phyloP scores from a whole-genome alignment of 768 basidiomycete genomes.

The Cubamyces lactineus region DNA sequence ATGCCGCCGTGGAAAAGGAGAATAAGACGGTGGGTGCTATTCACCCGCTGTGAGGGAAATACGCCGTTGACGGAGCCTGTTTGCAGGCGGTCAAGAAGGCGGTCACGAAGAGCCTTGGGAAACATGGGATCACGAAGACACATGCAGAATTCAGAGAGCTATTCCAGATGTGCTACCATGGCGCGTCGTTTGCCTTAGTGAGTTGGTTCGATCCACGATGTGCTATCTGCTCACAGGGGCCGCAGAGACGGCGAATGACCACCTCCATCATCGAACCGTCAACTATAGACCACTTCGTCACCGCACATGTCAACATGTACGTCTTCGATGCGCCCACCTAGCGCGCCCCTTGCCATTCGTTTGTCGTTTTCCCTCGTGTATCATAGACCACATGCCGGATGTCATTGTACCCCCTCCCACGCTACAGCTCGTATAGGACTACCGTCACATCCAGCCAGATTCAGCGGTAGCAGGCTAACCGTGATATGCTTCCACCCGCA shows the following conservation, averaged over 20 bases:
- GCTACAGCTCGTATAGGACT: slow-evolving; percentile 75
- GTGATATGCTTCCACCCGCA: slow-evolving; percentile 34
- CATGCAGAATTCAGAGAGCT: slow-evolving; percentile 46
- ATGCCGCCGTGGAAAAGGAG: slow-evolving; percentile 49
- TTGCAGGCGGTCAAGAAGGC: slow-evolving; percentile 45
- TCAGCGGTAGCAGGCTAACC: slow-evolving; percentile 63
- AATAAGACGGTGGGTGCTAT: slow-evolving; percentile 57
- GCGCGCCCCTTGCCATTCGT: neutral
- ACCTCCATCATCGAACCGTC: slow-evolving; percentile 30
- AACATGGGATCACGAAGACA: slow-evolving; percentile 39
- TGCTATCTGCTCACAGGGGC: neutral
- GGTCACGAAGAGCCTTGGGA: slow-evolving; percentile 38
- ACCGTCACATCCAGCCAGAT: slow-evolving; percentile 61
- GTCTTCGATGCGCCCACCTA: slow-evolving; percentile 23
- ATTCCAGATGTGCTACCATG: slow-evolving; percentile 44
- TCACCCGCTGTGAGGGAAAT: neutral
- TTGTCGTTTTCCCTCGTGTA: neutral
- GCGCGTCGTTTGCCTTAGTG: slow-evolving; percentile 46
- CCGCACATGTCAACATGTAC: slow-evolving; percentile 44
- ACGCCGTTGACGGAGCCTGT: neutral
- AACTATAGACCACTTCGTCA: slow-evolving; percentile 38
- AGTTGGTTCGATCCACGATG: slow-evolving; percentile 16
- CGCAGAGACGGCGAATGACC: slow-evolving; percentile 38
- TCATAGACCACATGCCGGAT: neutral
- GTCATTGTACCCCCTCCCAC: slow-evolving; percentile 36